Evolutionary conservation across 1,284 basidiomycete species (phyloP), one percentile per base, ranked within the genome.

Genomic region (Butyriboletus appendiculatus): DNA sequence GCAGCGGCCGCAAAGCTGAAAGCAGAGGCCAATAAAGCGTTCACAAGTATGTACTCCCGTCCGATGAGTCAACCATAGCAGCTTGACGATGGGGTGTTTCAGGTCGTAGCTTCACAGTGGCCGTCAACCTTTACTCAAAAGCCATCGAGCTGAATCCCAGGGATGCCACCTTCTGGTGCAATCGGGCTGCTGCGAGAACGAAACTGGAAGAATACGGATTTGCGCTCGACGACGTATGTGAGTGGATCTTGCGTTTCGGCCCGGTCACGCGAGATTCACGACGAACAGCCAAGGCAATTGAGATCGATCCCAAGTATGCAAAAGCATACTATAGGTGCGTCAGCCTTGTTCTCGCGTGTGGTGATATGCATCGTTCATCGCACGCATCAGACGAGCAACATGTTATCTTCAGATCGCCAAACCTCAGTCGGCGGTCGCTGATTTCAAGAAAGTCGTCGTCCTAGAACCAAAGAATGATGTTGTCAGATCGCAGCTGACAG

Each of bases 381-480:
- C 28, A 32, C 4, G 44, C 20, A 43, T 50, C 67, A 92, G 95
- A 58, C 90, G 97, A 48, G 96, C 93, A 46, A 89, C 90, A 62
- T 97, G 95, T 59, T 86, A 96, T 65, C 81, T 99, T 55, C 91
- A 96, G 67, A 92, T 94, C 50, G 75, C 98, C 55, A 89, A 90
- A 66, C 90, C 90, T 42, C 91, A 92, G 60, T 75, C 85, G 45
- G 94, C 96, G 5, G 81, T 97, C 16, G 74, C 81, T 20, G 95
- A 98, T 73, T 90, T 97, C 73, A 92, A 88, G 73, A 92, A 87
- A 71, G 87, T 96, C 9, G 73, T 97, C 26, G 70, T 79, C n/a
- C 74, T 98, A 5, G 97, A 99, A 66, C 96, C 96, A 0, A 80
- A 83, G 38, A 99, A 99, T 71, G 84, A 85, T 30, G 75, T 84